Evolutionary conservation across 2,329 filamentous ascomycete genomes (phyloP), one percentile per base, ranked within the genome.

Genomic region (Clarireedia paspali): DNA sequence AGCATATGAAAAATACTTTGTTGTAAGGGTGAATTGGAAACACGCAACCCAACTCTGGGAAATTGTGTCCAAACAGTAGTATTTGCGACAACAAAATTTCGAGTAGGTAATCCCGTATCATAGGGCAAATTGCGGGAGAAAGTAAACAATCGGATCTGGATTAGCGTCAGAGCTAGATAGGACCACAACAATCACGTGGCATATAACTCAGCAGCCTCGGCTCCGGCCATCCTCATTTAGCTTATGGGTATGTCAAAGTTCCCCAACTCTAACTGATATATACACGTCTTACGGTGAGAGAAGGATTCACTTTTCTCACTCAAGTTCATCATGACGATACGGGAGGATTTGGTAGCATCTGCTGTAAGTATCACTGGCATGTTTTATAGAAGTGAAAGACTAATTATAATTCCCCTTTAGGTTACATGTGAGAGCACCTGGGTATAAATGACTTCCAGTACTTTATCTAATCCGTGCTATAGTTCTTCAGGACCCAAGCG

Each of bases 401-500:
- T 48, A 64, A 66, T 57, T 57, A 61, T 64, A 57, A 61, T 47
- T n/a, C 56, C 47, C n/a, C 42, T 55, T 59, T 60, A 69, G 65
- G 63, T 69, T 61, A 64, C 67, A 65, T 70, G 68, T 70, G 62
- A 70, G 67, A 60, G 40, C 12, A 50, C 30, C 6, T 17, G 17
- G 27, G 48, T 24, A 20, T 34, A 27, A 24, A 57, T 27, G 15
- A 27, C 47, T 53, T 27, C 14, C 14, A 7, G 26, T 42, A 40
- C 60, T 60, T 61, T 65, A 49, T 66, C 45, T 44, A 34, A 34
- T 34, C 9, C 30, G 49, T 30, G 54, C 26, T 57, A 50, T 68
- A 92, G 90, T 99, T 73, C 84, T 99, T 59, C 90, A 95, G 74
- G 94, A 99, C 71, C 91, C 94, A 10, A 95, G 87, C 51, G 92